Evolutionary conservation across 306 rosid species (phyloP), one percentile per base, ranked within the genome.

Genomic region (Gastrolobium villosum): DNA sequence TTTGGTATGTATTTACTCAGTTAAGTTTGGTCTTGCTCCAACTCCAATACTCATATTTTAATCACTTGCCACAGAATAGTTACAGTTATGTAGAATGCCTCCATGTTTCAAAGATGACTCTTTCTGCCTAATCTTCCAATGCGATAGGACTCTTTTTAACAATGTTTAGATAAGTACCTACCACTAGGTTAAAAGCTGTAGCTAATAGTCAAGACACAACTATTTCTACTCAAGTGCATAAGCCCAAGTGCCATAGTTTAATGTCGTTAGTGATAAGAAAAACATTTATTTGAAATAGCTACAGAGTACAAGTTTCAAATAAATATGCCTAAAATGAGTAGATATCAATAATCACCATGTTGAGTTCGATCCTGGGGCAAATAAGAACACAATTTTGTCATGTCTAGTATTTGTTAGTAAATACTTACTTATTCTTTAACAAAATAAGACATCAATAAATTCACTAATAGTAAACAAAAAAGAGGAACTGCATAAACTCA

Each of bases 371-470:
- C 61, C 5, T 4, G 26, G 32, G 30, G 48, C 15, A 10, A 54
- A 8, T 26, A 61, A 61, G 64, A 32, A 66, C 28, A 44, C 56
- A 79, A 39, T 60, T 66, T 70, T 71, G 41, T 72, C 76, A 39
- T 61, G 48, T 40, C 45, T 28, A 74, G 44, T 43, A 44, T 60
- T 10, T n/a, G n/a, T 50, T 9, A 36, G 52, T 1, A 37, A 34
- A 11, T 44, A 2, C 61, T 28, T 43, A 44, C 45, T 20, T 44
- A 34, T 56, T 57, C 35, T 56, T 78, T 11, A 37, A 56, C 28
- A 50, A 49, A 13, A 76, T 7, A 26, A 37, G 10, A 57, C 35
- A 60, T 5, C 50, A 32, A 32, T 20, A 15, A 40, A 49, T 70
- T 44, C 28, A 15, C 26, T 6, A 34, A 53, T 8, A 54, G 39